These are phyloP conservation scores for Sporothrix euskadiensis DNA, from an alignment of 2,329 filamentous ascomycete species.

Conservation along the genomic window DNA sequence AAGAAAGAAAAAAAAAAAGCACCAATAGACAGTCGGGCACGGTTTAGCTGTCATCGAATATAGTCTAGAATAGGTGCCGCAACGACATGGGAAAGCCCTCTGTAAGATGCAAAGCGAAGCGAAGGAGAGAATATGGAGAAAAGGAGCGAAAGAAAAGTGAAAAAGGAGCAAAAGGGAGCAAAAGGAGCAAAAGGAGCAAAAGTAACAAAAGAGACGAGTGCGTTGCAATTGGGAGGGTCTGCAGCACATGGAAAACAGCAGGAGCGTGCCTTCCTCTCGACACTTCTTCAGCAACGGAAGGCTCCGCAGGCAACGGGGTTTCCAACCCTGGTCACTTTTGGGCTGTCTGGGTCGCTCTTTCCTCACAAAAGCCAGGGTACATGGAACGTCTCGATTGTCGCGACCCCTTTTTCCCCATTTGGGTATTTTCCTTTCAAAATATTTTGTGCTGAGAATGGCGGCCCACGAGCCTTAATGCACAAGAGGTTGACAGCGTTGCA, in stretches of 20 bases:
- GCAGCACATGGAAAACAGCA: neutral
- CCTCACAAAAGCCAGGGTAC: constrained; percentile 17
- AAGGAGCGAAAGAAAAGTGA: neutral
- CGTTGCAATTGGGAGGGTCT: neutral
- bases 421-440: neutral
- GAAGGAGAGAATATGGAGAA: constrained; percentile 3
- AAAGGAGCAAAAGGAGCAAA: neutral
- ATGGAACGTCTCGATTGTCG: constrained; percentile 17
- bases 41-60: neutral
- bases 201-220: neutral
- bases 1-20: neutral
- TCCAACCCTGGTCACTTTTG: constrained; percentile 2
- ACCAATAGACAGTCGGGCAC: neutral
- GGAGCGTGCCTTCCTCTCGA: neutral
- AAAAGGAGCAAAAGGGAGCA: neutral
- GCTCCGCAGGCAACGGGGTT: constrained; percentile 9
- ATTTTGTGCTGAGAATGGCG: neutral
- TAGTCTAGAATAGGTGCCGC: neutral
- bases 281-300: constrained; percentile 7
- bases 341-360: constrained; percentile 24
- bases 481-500: constrained; percentile 1
- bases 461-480: constrained; percentile 1
- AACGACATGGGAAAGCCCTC: neutral
- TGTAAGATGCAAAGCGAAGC: neutral
- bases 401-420: neutral